Evolutionary conservation across 139 green algal species (phyloP), one percentile per base, ranked within the genome.

Genomic region (Chlamydomonas sphaeroides): DNA sequence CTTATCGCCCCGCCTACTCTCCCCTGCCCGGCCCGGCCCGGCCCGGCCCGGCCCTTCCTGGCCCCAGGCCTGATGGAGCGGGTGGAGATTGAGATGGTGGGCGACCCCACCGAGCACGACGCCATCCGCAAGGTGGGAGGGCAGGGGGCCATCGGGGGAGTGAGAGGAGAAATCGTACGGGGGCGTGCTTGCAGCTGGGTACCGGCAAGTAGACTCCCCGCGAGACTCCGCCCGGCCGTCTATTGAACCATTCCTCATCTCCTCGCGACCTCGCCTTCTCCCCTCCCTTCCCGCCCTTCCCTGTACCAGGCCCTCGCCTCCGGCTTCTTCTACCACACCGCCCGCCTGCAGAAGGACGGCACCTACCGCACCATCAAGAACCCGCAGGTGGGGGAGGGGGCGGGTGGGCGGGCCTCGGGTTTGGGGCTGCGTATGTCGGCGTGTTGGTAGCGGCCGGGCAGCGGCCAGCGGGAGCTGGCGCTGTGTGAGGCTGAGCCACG

Each of bases 291-390:
- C 21, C 53, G 15, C 53, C 53, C 53, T 30, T 62, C 7, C n/a
- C 59, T 3, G 30, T 23, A 17, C 11, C 63, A 96, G 89, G 80
- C 90, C 59, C 88, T 96, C 42, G 88, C 93, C 7, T 86, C 89
- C 18, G 95, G 91, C 39, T 99, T 96, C 88, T 99, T 99, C 92
- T 99, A 99, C 93, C 92, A 99, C 88, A 92, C 91, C 0, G 89
- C 95, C 21, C 85, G 86, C 48, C 93, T 99, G 68, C 93, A 97
- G 88, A 94, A 93, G 79, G 96, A 95, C 69, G 95, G 96, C 51
- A 85, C 85, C n/a, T 99, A 99, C 92, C 90, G 92, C 53, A 99
- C 97, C 1, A 86, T 99, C 62, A 99, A 99, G 88, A 95, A 96
- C 83, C 95, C 95, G 20, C 93, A 96, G 87, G 93, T n/a, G n/a